These are phyloP conservation scores for Seminavis robusta DNA, from an alignment of 108 stramenopile species.

Conservation along the genomic window DNA sequence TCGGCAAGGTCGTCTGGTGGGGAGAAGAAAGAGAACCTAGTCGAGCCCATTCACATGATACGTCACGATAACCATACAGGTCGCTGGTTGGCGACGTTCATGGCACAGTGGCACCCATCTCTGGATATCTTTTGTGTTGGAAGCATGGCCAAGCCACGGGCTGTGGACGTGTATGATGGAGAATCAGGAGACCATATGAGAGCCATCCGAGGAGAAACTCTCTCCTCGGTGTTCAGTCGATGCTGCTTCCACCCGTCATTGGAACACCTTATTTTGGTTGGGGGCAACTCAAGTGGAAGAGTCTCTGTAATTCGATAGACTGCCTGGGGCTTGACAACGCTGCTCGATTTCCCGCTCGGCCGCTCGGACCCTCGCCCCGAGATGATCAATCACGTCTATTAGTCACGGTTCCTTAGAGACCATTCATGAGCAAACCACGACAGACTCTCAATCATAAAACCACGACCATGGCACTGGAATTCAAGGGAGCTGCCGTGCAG, in stretches of 20 bases:
- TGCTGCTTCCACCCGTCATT: constrained; percentile 80
- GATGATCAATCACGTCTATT: too few species aligned
- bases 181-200: constrained; percentile 38
- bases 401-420: too few species aligned
- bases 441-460: too few species aligned
- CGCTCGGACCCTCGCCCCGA: too few species aligned
- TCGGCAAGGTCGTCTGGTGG: background rate
- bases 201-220: constrained; percentile 52
- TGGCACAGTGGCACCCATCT: constrained; percentile 72
- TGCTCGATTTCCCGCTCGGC: too few species aligned
- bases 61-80: constrained; percentile 82
- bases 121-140: constrained; percentile 72
- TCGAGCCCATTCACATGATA: constrained; percentile 41
- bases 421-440: too few species aligned
- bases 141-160: constrained; percentile 72
- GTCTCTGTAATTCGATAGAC: constrained; percentile 63
- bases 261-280: constrained; percentile 52
- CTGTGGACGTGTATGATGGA: constrained; percentile 64
- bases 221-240: constrained; percentile 77
- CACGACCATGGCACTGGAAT: too few species aligned
- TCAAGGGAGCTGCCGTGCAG: too few species aligned
- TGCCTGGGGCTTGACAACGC: too few species aligned
- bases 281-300: constrained; percentile 79
- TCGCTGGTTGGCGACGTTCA: constrained; percentile 77
- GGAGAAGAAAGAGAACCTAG: background rate